Evolutionary conservation across 1,284 basidiomycete species (phyloP).

Genomic region (Volvariella surrecta): DNA sequence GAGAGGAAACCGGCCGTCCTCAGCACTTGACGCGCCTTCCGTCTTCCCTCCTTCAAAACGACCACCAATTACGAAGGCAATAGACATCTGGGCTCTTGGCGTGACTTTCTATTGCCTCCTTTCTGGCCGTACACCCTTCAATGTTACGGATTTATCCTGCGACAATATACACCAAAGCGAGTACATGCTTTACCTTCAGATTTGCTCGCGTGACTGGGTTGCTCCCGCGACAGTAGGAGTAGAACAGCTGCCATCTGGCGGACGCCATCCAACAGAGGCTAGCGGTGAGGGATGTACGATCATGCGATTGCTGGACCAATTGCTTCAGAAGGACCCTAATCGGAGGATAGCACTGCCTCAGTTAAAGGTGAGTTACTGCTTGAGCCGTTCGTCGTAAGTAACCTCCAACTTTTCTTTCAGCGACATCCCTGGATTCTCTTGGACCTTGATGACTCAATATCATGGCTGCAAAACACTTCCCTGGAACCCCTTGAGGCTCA

Average conservation of each 20-base stretch:
- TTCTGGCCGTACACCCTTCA: slow-evolving; percentile 73
- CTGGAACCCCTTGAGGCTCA: background rate
- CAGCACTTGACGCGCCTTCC: slow-evolving; percentile 4
- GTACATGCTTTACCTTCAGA: slow-evolving; percentile 71
- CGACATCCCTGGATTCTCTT: slow-evolving; percentile 61
- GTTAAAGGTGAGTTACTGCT: slow-evolving; percentile 52
- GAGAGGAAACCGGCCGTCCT: slow-evolving; percentile 1
- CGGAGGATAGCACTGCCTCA: slow-evolving; percentile 67
- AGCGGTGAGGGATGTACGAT: slow-evolving; percentile 44
- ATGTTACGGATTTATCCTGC: slow-evolving; percentile 37
- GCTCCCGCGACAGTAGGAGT: slow-evolving; percentile 61
- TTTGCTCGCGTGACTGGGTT: slow-evolving; percentile 63
- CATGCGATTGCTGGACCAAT: slow-evolving; percentile 54
- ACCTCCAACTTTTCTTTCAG: slow-evolving; percentile 20
- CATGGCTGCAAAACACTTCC: slow-evolving; percentile 65
- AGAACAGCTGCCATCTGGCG: slow-evolving; percentile 50
- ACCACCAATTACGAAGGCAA: slow-evolving; percentile 69
- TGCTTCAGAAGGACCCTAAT: slow-evolving; percentile 75
- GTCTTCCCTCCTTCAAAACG: slow-evolving; percentile 20
- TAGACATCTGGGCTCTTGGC: slow-evolving; percentile 89
- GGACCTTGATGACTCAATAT: slow-evolving; percentile 45
- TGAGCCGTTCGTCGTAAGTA: background rate
- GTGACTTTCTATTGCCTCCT: slow-evolving; percentile 85
- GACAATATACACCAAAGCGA: slow-evolving; percentile 38
- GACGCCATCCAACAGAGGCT: slow-evolving; percentile 27